phyloP scores from a whole-genome alignment of 176 grass and related monocot species.

The Cenchrus fungigraminus region DNA sequence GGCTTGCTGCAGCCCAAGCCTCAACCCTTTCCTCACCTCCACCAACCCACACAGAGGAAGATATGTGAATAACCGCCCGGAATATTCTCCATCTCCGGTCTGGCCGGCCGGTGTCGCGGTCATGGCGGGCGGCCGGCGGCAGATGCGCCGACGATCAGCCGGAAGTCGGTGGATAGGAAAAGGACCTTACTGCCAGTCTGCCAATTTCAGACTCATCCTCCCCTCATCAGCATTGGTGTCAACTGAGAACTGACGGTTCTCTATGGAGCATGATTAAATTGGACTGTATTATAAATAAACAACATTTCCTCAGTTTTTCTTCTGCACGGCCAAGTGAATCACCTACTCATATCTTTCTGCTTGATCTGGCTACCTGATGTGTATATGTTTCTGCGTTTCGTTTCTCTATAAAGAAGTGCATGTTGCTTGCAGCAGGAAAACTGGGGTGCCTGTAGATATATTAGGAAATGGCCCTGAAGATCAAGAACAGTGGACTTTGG shows the following conservation, averaged over 20 bases:
- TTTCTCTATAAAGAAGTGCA: neutral
- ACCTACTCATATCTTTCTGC: constrained; percentile 1
- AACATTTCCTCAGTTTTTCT: constrained; percentile 16
- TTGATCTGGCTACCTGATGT: constrained; percentile 28
- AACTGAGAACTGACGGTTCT: neutral
- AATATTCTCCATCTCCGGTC: constrained; percentile 40
- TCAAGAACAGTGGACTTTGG: constrained; percentile 27
- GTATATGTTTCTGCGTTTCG: neutral
- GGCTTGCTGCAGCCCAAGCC: constrained; percentile 28
- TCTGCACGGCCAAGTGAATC: constrained; percentile 27
- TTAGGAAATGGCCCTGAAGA: constrained; percentile 2
- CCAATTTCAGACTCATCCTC: neutral
- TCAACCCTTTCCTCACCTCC: constrained; percentile 37
- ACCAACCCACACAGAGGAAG: constrained; percentile 22
- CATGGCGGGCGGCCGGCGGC: neutral
- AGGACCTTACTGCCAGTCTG: neutral
- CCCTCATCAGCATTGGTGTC: too few relatives aligned
- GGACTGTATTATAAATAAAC: constrained; percentile 15
- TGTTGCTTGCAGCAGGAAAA: constrained; percentile 47
- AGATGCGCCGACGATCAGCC: constrained; percentile 12
- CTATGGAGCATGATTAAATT: constrained; percentile 23
- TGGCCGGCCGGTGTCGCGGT: neutral
- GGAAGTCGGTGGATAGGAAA: neutral
- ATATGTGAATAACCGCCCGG: constrained; percentile 33
- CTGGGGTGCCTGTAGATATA: constrained; percentile 8